Conservation (phyloP, 2,329 filamentous ascomycete species). For the Fusarium tupiense region DNA sequence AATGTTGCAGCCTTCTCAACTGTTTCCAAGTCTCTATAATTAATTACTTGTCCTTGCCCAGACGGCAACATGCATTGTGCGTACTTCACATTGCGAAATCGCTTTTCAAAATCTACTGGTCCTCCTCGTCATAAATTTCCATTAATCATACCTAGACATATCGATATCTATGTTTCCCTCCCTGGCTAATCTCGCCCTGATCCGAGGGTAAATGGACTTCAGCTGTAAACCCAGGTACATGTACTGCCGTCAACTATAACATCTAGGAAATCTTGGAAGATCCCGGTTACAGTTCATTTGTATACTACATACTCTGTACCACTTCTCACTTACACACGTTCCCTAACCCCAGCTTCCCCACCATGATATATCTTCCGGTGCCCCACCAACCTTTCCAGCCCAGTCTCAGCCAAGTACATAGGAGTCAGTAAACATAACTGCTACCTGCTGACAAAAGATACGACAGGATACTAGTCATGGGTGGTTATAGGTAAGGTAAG, state of each 20-base stretch:
- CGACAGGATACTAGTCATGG: neutral
- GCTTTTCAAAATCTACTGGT: neutral
- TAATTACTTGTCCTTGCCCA: neutral
- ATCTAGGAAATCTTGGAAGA: neutral
- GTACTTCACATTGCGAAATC: neutral
- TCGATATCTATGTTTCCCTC: neutral
- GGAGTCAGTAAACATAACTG: neutral
- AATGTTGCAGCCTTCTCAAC: neutral
- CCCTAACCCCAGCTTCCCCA: neutral
- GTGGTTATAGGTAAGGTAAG: neutral
- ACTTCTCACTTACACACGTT: slow-evolving; percentile 1
- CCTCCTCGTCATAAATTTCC: neutral
- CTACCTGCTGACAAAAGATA: neutral
- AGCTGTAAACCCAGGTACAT: slow-evolving; percentile 24
- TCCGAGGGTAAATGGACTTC: neutral
- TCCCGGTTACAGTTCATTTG: neutral
- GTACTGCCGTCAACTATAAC: slow-evolving; percentile 17
- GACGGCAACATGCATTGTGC: neutral
- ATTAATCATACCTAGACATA: neutral
- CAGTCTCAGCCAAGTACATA: neutral
- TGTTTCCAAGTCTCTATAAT: neutral
- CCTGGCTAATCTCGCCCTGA: neutral
- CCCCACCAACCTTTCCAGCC: slow-evolving; percentile 18
- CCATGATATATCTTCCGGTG: slow-evolving; percentile 19
- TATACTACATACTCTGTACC: neutral